These are phyloP conservation scores for Maudiozyma turicensis DNA, from an alignment of 805 yeast genomes.

Conservation along the genomic window DNA sequence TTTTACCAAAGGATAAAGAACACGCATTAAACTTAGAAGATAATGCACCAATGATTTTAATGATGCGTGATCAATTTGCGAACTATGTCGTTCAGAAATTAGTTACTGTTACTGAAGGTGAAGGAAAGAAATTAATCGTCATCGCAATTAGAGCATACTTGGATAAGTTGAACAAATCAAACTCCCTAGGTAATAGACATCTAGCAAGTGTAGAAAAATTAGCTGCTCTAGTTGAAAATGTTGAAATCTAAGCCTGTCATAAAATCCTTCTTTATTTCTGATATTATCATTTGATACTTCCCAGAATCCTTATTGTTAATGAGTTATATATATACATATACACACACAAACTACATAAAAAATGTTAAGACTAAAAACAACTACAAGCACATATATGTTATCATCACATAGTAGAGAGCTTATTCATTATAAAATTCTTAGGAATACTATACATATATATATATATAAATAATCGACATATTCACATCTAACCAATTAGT, in stretches of 20 bases:
- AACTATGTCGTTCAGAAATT: slow-evolving; percentile 94
- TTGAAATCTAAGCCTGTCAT: slow-evolving; percentile 7
- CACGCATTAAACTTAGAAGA: slow-evolving; percentile 44
- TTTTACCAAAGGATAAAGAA: slow-evolving; percentile 43
- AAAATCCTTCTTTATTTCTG: neutral
- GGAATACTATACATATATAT: too few species aligned
- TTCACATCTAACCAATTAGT: slow-evolving; percentile 27
- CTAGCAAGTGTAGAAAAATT: slow-evolving; percentile 31
- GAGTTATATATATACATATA: neutral
- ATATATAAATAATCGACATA: too few species aligned
- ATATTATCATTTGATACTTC: too few species aligned
- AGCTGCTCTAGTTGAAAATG: slow-evolving; percentile 26
- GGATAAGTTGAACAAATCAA: slow-evolving; percentile 37
- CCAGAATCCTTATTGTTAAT: too few species aligned
- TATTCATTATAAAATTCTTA: too few species aligned
- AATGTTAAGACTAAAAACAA: too few species aligned
- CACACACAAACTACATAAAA: too few species aligned
- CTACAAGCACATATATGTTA: too few species aligned
- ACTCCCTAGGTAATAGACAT: slow-evolving; percentile 27
- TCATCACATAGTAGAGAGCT: too few species aligned
- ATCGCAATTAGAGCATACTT: slow-evolving; percentile 71
- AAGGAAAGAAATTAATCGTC: slow-evolving; percentile 60
- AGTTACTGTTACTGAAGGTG: slow-evolving; percentile 68
- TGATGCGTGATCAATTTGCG: slow-evolving; percentile 98
- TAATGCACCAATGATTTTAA: slow-evolving; percentile 63